Conservation (phyloP, 176 grass and related monocot genomes). For the Ampelocalamus luodianensis region DNA sequence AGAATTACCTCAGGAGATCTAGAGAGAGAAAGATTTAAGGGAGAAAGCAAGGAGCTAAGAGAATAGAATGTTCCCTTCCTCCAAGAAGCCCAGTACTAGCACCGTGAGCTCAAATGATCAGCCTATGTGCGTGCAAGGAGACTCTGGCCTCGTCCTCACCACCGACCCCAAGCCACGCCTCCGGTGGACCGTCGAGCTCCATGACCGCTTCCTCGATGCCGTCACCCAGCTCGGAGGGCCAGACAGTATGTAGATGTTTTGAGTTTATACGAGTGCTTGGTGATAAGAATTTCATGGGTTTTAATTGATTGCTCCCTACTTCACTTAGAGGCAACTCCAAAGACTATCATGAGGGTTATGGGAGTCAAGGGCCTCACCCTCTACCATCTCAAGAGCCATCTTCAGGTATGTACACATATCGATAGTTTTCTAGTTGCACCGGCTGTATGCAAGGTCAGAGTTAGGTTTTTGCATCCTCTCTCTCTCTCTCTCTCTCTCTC, state of each 20-base stretch:
- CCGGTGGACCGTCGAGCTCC: conserved; percentile 93
- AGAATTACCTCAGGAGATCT: conserved; percentile 52
- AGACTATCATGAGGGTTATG: conserved; percentile 99
- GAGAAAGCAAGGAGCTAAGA: conserved; percentile 32
- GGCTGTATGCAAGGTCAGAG: not conserved
- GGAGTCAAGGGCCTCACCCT: conserved; percentile 97
- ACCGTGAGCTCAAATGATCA: conserved; percentile 67
- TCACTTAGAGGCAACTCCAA: conserved; percentile 84
- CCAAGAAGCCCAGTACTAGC: conserved; percentile 72
- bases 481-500: not conserved
- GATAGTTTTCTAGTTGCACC: conserved; percentile 14
- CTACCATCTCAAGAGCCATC: conserved; percentile 96
- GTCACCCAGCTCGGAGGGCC: conserved; percentile 95
- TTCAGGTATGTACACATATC: conserved; percentile 66
- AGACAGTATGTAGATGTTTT: conserved; percentile 60
- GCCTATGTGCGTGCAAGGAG: conserved; percentile 74
- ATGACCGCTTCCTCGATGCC: conserved; percentile 93
- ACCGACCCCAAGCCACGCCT: conserved; percentile 98
- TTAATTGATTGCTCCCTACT: not conserved
- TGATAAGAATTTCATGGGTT: not conserved
- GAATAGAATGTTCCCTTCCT: conserved; percentile 90
- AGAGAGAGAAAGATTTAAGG: conserved; percentile 70
- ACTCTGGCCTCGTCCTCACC: conserved; percentile 97
- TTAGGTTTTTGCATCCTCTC: conserved; percentile 30
- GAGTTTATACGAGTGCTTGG: not conserved